These are phyloP conservation scores for Gentiana dahurica DNA, from an alignment of 257 asterid species.

Conservation along the genomic window DNA sequence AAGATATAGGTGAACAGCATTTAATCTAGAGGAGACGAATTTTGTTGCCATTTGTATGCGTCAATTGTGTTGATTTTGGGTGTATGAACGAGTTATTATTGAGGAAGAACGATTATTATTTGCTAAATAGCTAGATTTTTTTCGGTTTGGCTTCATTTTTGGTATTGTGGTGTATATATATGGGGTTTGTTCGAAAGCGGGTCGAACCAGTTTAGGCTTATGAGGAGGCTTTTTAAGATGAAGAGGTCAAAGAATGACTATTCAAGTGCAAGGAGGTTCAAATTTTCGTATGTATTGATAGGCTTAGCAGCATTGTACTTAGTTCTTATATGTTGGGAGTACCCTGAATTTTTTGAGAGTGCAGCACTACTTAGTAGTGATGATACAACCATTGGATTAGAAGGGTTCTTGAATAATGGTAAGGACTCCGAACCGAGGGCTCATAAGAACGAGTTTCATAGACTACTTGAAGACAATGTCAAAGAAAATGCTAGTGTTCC, in stretches of 20 bases:
- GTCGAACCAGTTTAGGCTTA: neutral
- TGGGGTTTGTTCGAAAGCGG: neutral
- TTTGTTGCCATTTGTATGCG: too few species aligned
- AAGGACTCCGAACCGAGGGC: slow-evolving; percentile 28
- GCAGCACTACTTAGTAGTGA: slow-evolving; percentile 37
- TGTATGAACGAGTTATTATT: neutral
- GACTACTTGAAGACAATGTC: slow-evolving; percentile 39
- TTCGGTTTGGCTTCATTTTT: neutral
- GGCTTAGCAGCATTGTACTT: slow-evolving; percentile 64
- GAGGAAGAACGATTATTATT: neutral
- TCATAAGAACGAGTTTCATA: slow-evolving; percentile 38
- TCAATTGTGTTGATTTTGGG: too few species aligned
- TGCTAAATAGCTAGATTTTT: neutral
- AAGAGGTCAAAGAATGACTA: slow-evolving; percentile 65
- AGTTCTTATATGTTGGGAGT: slow-evolving; percentile 54
- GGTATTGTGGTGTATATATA: neutral
- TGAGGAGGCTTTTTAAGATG: slow-evolving; percentile 26
- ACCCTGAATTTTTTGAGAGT: slow-evolving; percentile 57
- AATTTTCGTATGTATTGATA: slow-evolving; percentile 48
- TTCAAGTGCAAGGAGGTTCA: slow-evolving; percentile 53
- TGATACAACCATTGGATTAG: slow-evolving; percentile 20
- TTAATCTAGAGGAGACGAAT: too few species aligned
- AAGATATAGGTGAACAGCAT: too few species aligned
- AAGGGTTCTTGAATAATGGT: slow-evolving; percentile 28
- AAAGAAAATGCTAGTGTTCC: slow-evolving; percentile 25